Percentiles rank a stretch among this genome's conserved stretches.
These are phyloP conservation scores for Penicilliopsis zonata DNA, from an alignment of 495 filamentous ascomycete species.

Conservation along the genomic window DNA sequence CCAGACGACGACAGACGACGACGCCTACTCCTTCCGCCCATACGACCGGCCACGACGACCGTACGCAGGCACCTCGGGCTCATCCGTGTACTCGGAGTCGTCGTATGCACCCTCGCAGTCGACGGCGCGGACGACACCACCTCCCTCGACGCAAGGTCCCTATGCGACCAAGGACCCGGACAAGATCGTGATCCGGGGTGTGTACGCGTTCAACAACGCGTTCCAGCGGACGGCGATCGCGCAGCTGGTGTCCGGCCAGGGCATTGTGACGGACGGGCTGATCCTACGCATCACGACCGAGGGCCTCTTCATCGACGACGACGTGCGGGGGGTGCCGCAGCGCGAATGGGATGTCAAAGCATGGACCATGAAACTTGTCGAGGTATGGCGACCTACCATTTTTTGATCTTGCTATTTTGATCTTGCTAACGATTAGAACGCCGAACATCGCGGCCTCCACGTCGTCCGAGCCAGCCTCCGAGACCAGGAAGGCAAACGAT, in stretches of 20 bases:
- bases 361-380: conserved; percentile 86
- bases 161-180: conserved; percentile 84
- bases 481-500: conserved; percentile 73
- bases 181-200: conserved; percentile 88
- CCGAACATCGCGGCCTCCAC: conserved; percentile 53
- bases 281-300: conserved; percentile 77
- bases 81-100: conserved; percentile 64
- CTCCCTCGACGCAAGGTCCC: conserved; percentile 58
- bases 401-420: conserved; percentile 42
- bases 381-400: conserved; percentile 74
- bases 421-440: conserved; percentile 32
- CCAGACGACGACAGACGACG: conserved; percentile 54
- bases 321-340: conserved; percentile 72
- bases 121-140: conserved; percentile 76
- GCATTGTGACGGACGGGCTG: conserved; percentile 72
- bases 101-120: conserved; percentile 73
- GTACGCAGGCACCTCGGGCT: conserved; percentile 33
- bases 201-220: conserved; percentile 79
- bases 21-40: conserved; percentile 66
- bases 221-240: conserved; percentile 71
- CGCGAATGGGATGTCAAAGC: conserved; percentile 98
- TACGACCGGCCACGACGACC: conserved; percentile 62
- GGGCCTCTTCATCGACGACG: conserved; percentile 94
- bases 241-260: conserved; percentile 64
- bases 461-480: conserved; percentile 70